Evolutionary conservation across 805 yeast species (phyloP), one percentile per base, ranked within the genome.

Genomic region (Myxozyma lipomycoides): DNA sequence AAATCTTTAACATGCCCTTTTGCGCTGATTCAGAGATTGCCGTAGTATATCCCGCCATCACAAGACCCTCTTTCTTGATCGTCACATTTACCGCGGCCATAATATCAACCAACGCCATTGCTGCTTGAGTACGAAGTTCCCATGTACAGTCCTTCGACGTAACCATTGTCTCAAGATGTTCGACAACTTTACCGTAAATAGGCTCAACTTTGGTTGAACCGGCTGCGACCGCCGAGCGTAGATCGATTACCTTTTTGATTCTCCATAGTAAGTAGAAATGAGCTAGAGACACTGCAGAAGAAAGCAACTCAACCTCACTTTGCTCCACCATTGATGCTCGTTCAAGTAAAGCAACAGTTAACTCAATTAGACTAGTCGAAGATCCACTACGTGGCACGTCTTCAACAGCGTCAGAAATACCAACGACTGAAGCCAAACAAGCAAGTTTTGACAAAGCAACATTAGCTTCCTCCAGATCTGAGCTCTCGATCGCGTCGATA

Each of bases 261-360:
- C 38, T 42, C 59, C 59, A 55, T 39, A 55, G 19, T 1, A 48
- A 32, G 40, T 15, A 51, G 43, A 44, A 52, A 15, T 55, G 45
- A 19, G 51, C 32, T 3, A 39, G 23, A 19, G 28, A 18, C n/a
- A 48, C 23, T 2, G 51, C 43, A 6, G 43, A 32, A 9, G 24
- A 25, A 25, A 51, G 28, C 12, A 38, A 21, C 3, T 21, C 49
- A 9, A 28, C 30, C 6, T 43, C 46, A 22, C 28, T 40, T 4
- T 25, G 30, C 4, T 39, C 51, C 32, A 28, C 7, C 7, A 12
- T 28, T 7, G 12, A 28, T 7, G 36, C 12, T 2, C 43, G 49
- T 2, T 40, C 47, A 9, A 51, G 49, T n/a, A 51, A 28, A 4
- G 26, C 17, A 18, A 43, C 19, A 10, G 26, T 40, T 12, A n/a